phyloP scores from a whole-genome alignment of 352 stramenopile species.

The Globisporangium cystogenes region DNA sequence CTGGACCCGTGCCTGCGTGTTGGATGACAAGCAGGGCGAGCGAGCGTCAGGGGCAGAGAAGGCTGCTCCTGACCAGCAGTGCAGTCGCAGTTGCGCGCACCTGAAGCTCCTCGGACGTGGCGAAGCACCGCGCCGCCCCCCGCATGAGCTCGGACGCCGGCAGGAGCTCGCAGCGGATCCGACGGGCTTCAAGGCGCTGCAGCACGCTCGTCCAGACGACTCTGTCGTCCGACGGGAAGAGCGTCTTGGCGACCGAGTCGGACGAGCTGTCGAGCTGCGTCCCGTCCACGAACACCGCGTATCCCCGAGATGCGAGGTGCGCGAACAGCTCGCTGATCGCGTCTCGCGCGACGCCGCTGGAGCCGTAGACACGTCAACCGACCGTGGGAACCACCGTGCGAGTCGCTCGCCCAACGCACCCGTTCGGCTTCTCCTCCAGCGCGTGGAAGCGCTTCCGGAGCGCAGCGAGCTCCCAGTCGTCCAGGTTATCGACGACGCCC shows the following conservation, averaged over 20 bases:
- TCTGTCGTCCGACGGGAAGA: constrained; percentile 10
- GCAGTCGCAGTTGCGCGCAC: constrained; percentile 5
- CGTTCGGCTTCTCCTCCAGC: constrained; percentile 34
- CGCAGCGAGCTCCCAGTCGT: constrained; percentile 45
- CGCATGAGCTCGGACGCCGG: constrained; percentile 17
- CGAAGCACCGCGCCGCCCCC: constrained; percentile 25
- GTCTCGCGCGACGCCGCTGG: constrained; percentile 7
- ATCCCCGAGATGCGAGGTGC: constrained; percentile 6
- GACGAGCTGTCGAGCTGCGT: background rate
- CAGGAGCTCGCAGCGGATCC: constrained; percentile 27
- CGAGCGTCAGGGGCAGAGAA: background rate
- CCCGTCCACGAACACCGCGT: constrained; percentile 1
- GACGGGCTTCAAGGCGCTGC: constrained; percentile 20
- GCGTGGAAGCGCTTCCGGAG: constrained; percentile 47
- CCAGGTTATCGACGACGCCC: constrained; percentile 15
- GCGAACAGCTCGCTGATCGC: constrained; percentile 1
- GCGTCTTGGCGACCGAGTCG: background rate
- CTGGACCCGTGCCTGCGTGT: constrained; percentile 8
- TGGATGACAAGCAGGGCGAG: no score
- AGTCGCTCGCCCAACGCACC: constrained; percentile 20
- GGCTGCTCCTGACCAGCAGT: no score
- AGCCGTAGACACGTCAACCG: background rate
- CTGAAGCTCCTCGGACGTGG: constrained; percentile 27
- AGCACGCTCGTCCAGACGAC: constrained; percentile 5
- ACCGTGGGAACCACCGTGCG: no score